Percentiles rank a stretch among this genome's conserved stretches.
Evolutionary conservation across 2,329 filamentous ascomycete genomes (phyloP).

Genomic region (Biscogniauxia mediterranea): DNA sequence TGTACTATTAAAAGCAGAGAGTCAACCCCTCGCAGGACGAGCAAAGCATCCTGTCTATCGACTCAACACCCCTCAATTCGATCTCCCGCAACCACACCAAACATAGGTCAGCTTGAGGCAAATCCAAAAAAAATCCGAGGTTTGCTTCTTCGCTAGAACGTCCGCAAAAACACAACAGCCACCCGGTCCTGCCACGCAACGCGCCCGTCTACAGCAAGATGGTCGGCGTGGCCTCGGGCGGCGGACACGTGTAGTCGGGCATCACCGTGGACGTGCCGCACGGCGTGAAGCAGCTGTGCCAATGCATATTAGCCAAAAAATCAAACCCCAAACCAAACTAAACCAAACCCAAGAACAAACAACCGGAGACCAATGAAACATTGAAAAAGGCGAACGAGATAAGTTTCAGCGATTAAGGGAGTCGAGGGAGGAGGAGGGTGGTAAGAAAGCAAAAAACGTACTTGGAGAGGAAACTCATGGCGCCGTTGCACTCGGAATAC

Average conservation of each 20-base stretch:
- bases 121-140: neutral
- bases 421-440: neutral
- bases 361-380: no score
- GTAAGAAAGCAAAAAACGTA: conserved; percentile 4
- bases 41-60: no score
- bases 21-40: no score
- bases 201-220: no score
- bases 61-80: no score
- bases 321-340: neutral
- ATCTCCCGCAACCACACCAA: no score
- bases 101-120: no score
- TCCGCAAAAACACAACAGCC: neutral
- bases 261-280: conserved; percentile 16
- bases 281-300: conserved; percentile 17
- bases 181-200: no score
- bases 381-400: no score
- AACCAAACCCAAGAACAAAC: no score
- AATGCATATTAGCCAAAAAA: neutral
- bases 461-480: conserved; percentile 16
- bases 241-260: conserved; percentile 12
- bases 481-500: conserved; percentile 15
- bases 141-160: conserved; percentile 3
- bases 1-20: no score
- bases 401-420: neutral
- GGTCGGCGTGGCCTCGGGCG: neutral